Evolutionary conservation across 495 filamentous ascomycete species (phyloP), one percentile per base, ranked within the genome.

Genomic region (Lasiosphaeria hispida): DNA sequence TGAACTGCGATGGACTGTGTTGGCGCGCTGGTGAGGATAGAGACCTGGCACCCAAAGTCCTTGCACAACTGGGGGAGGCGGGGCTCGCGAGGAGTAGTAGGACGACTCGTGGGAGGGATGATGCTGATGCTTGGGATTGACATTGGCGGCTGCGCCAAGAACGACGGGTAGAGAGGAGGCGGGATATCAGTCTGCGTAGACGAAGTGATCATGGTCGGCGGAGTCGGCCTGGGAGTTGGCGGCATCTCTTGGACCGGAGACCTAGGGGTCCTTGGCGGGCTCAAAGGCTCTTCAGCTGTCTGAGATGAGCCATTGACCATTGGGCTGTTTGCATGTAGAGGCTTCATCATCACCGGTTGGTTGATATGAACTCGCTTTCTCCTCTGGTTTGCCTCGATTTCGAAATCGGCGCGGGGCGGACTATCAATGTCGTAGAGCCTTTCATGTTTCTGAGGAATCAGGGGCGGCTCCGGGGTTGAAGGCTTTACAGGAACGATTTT

Each of bases 241-340:
- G 60, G 62, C 52, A 34, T 11, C 34, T 73, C 62, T 19, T 68
- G 65, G 7, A 79, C 73, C 10, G 76, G 74, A 38, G 79, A 68
- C 55, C 80, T 84, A 14, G 87, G 87, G 11, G 87, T 88, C 63
- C 82, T 83, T 38, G 87, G 85, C 33, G 87, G 86, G 63, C 85
- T 91, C 34, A 81, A 71, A 19, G 83, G 84, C 63, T 85, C 81
- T 14, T 84, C 83, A 4, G 83, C 69, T 1, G 90, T 93, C 69
- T 96, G 90, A 44, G 83, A 87, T 23, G 83, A 82, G 10, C 83
- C 71, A 55, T 90, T 91, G 15, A 87, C 82, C 87, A 90, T 90
- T 42, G 79, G 51, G 54, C 64, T 69, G 17, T 55, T 50, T 17
- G 66, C 42, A 17, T 51, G 50, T 2, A 63, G 68, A 11, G 68